Base-by-base conservation (phyloP, 257 asterid species). In the Rhazya stricta region DNA sequence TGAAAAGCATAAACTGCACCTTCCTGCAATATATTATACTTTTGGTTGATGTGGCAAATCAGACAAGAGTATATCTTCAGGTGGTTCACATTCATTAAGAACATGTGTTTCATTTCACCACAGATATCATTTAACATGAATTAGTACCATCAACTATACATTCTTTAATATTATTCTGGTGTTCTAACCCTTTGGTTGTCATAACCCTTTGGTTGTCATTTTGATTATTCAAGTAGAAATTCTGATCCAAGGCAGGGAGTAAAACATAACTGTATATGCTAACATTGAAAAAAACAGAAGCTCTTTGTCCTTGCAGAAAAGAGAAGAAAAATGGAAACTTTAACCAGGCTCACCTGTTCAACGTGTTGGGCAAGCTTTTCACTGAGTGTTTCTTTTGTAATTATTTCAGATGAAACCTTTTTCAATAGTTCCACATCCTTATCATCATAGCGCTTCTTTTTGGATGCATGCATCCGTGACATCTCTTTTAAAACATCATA, bases 341-440 rank as follows among this genome's bases (percentile, higher is more conserved):
- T 23, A 57, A 46, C 78, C 67, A 34, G 45, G 66, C 84, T 78
- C 74, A 90, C 97, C 89, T 90, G 87, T 77, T 90, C 90, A 60
- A 92, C 98, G 79, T 92, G 97, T 74, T 84, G 90, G 73, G 96
- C 87, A 68, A 92, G 98, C 86, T 90, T 92, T 76, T 88, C 96
- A 32, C 87, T 84, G 76, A 88, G 78, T 56, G 87, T 88, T 77
- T 86, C 88, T 87, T 83, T 84, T 9, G 90, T 90, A 60, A 90
- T 85, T 76, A 69, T 32, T 42, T 83, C 70, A 74, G 70, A 77
- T 45, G 94, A 84, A 77, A 92, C 91, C 71, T 89, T 86, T 83
- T 88, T 85, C 58, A 92, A 85, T 61, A 92, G 82, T 74, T 92
- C 96, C n/a, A 84, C 87, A 79, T 87, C 90, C 48, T 88, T 83